A percentile compares a stretch with the other conserved stretches of the same genome.
These are phyloP conservation scores for Trichoderma sp. DNA, from an alignment of 2,329 filamentous ascomycete species.

Conservation along the genomic window DNA sequence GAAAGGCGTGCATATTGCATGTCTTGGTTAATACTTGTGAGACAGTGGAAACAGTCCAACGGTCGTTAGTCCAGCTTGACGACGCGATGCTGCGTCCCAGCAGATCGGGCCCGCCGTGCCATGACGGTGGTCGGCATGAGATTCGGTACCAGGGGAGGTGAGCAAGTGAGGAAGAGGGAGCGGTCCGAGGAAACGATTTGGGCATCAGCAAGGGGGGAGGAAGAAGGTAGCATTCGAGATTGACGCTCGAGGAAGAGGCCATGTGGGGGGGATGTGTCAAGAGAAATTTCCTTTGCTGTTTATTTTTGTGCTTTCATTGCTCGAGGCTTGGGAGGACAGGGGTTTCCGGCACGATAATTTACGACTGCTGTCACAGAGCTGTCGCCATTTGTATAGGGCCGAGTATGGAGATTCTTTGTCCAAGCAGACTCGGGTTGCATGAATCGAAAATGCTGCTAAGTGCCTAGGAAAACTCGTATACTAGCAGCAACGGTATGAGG, in stretches of 20 bases:
- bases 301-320: not conserved
- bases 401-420: not conserved
- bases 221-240: not conserved
- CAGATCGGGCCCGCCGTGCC: conserved; percentile 19
- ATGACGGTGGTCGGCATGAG: conserved; percentile 12
- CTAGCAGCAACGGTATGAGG: too few species aligned
- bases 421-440: not conserved
- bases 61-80: not conserved
- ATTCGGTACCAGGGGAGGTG: not conserved
- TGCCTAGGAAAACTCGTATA: not conserved
- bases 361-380: not conserved
- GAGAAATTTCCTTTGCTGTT: not conserved
- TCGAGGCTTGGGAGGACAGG: not conserved
- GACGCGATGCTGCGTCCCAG: conserved; percentile 25
- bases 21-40: not conserved
- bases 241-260: not conserved
- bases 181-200: conserved; percentile 20
- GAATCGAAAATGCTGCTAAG: not conserved
- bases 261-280: conserved; percentile 24
- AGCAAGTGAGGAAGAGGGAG: not conserved
- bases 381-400: not conserved
- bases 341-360: not conserved
- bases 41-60: conserved; percentile 7
- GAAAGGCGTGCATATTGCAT: conserved; percentile 7
- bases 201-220: conserved; percentile 3